Base-by-base conservation (phyloP, 202 grass and related monocot species). In the Cymbopogon flexuosus region DNA sequence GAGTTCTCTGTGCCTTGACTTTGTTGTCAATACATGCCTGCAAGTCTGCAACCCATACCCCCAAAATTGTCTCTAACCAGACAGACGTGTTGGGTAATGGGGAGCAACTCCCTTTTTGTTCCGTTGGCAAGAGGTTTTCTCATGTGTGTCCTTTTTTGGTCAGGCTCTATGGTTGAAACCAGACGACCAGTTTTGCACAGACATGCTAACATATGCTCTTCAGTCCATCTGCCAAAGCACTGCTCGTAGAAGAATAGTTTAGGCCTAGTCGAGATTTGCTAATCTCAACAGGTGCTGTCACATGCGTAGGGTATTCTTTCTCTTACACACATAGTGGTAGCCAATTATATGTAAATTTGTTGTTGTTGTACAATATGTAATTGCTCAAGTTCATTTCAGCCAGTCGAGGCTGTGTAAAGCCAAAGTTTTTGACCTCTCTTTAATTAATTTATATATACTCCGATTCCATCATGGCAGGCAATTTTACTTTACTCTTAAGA, bases 151-250 rank as follows among this genome's bases (percentile, higher is more conserved):
- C 6, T 79, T 69, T 83, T 77, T 22, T 67, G 31, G 56, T 39
- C 87, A 98, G 96, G 96, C 96, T 77, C 84, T 98, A 27, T 95
- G 96, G 96, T 84, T 95, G 73, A 94, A 98, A 80, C 88, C 96
- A 81, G 87, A 98, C 3, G 90, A 95, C 54, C 90, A 98, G 40
- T 93, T 98, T 72, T 98, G 88, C 81, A 95, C 90, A n/a, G 92
- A 93, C 52, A 98, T 98, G 96, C 92, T 98, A 70, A 88, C 90
- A 40, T 67, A 87, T 51, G 90, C 96, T 57, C 87, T 95, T 1
- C 76, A 88, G 80, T 84, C 88, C 23, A 88, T 74, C 27, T 91
- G 81, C 51, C 81, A 62, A 68, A 75, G 37, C 62, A 76, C 73
- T 27, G 73, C 70, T 52, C 9, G 58, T 70, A 84, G 80, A 88